Evolutionary conservation across 768 basidiomycete genomes (phyloP).

Genomic region (Phlebiopsis flavidoalba): DNA sequence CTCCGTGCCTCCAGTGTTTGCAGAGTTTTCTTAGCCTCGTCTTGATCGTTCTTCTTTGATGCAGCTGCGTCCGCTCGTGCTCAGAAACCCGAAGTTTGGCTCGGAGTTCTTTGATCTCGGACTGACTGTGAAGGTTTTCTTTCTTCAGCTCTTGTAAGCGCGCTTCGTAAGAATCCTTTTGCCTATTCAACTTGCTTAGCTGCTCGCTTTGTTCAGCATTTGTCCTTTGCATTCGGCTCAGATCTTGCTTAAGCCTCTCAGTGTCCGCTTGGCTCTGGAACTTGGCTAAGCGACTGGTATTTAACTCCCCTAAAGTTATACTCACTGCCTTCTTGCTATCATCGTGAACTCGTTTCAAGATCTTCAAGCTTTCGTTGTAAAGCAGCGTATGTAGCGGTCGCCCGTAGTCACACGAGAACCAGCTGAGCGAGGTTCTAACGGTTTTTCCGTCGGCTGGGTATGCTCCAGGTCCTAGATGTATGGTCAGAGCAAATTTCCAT

Average conservation of each 20-base stretch:
- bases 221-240: slow-evolving; percentile 41
- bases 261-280: slow-evolving; percentile 54
- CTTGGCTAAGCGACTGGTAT: neutral
- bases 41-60: slow-evolving; percentile 46
- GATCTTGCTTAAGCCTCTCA: slow-evolving; percentile 56
- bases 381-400: slow-evolving; percentile 48
- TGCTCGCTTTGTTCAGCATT: slow-evolving; percentile 47
- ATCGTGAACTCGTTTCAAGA: slow-evolving; percentile 52
- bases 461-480: slow-evolving; percentile 29
- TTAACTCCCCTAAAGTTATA: slow-evolving; percentile 17
- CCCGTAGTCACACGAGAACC: slow-evolving; percentile 10
- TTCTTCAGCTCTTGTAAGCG: slow-evolving; percentile 61
- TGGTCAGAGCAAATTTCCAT: too few relatives aligned
- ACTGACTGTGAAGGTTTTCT: slow-evolving; percentile 40
- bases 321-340: slow-evolving; percentile 62
- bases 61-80: slow-evolving; percentile 49
- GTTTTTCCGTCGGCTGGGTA: slow-evolving; percentile 22
- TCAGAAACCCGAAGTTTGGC: slow-evolving; percentile 53
- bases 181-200: slow-evolving; percentile 59
- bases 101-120: slow-evolving; percentile 59
- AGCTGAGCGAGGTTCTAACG: slow-evolving; percentile 22
- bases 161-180: slow-evolving; percentile 49
- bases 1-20: slow-evolving; percentile 44
- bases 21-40: slow-evolving; percentile 46
- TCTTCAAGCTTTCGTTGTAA: slow-evolving; percentile 64